Conservation (phyloP, 2,329 filamentous ascomycete species). For the Blastomyces silverae region DNA sequence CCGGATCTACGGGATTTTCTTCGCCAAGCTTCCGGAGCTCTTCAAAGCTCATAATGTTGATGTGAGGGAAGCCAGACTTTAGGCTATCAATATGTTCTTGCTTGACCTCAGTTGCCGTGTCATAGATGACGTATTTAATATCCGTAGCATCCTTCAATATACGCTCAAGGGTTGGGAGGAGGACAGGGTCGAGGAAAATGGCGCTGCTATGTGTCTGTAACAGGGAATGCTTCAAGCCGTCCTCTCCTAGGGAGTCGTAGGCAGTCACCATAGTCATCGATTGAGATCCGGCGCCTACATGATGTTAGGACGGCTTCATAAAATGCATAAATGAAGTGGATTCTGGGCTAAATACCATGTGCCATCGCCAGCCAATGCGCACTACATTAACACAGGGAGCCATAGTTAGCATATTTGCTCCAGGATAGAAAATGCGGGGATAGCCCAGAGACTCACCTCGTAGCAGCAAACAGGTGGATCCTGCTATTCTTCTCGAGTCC, state of each 20-base stretch:
- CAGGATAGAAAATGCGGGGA: neutral
- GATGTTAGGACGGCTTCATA: conserved; percentile 13
- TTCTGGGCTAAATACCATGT: conserved; percentile 48
- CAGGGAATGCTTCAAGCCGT: conserved; percentile 32
- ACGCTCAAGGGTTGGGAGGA: conserved; percentile 46
- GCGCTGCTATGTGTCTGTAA: conserved; percentile 29
- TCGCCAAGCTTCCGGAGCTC: conserved; percentile 48
- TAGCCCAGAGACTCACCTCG: conserved; percentile 49
- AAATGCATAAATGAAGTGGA: neutral
- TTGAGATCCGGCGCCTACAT: conserved; percentile 62
- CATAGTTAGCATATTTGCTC: neutral
- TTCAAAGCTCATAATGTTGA: conserved; percentile 48
- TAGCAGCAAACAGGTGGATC: conserved; percentile 78
- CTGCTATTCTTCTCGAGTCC: conserved; percentile 62
- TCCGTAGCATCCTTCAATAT: conserved; percentile 49
- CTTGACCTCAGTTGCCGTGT: conserved; percentile 45
- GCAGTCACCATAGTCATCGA: conserved; percentile 76
- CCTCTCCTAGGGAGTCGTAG: conserved; percentile 34
- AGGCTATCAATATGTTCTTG: conserved; percentile 47
- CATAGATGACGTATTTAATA: conserved; percentile 50
- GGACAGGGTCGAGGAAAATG: conserved; percentile 32
- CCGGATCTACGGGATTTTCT: conserved; percentile 60
- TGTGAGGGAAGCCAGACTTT: conserved; percentile 44
- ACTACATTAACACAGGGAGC: conserved; percentile 38
- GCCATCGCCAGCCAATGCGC: conserved; percentile 78